These are phyloP conservation scores for Albatrellus sp. DNA, from an alignment of 1,284 basidiomycete genomes.

Conservation along the genomic window DNA sequence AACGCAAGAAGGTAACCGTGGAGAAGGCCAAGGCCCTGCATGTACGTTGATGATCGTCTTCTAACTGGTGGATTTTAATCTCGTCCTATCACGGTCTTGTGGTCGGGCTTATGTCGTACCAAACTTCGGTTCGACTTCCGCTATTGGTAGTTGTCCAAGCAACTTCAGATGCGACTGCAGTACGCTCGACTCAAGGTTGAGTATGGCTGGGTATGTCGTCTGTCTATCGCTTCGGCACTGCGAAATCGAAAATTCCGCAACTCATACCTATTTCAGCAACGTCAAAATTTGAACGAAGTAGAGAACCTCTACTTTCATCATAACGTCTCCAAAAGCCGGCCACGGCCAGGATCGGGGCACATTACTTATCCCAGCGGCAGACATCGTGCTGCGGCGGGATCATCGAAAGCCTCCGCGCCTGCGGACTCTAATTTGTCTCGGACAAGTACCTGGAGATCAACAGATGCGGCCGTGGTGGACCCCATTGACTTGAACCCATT, in stretches of 20 bases:
- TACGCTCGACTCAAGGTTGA: slow-evolving; percentile 72
- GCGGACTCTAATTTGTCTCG: too few relatives aligned
- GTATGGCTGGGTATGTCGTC: slow-evolving; percentile 57
- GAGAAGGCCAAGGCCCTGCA: slow-evolving; percentile 53
- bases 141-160: slow-evolving; percentile 45
- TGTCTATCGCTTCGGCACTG: neutral
- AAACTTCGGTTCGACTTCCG: neutral
- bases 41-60: slow-evolving; percentile 25
- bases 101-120: neutral
- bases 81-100: neutral
- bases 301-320: slow-evolving; percentile 70
- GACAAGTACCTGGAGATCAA: too few relatives aligned
- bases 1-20: slow-evolving; percentile 33
- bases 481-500: too few relatives aligned
- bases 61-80: neutral
- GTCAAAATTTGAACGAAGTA: slow-evolving; percentile 63
- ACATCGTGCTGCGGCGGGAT: neutral
- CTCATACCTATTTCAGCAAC: slow-evolving; percentile 33
- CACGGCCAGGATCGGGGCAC: slow-evolving; percentile 15
- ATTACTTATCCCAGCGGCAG: slow-evolving; percentile 7
- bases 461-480: too few relatives aligned
- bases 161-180: slow-evolving; percentile 63
- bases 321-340: slow-evolving; percentile 22
- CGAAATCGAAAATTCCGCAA: neutral
- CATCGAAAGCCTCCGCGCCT: too few relatives aligned